A percentile compares a stretch with the other conserved stretches of the same genome.
Evolutionary conservation across 768 basidiomycete genomes (phyloP).

Genomic region (Tricholoma bakamatsutake): DNA sequence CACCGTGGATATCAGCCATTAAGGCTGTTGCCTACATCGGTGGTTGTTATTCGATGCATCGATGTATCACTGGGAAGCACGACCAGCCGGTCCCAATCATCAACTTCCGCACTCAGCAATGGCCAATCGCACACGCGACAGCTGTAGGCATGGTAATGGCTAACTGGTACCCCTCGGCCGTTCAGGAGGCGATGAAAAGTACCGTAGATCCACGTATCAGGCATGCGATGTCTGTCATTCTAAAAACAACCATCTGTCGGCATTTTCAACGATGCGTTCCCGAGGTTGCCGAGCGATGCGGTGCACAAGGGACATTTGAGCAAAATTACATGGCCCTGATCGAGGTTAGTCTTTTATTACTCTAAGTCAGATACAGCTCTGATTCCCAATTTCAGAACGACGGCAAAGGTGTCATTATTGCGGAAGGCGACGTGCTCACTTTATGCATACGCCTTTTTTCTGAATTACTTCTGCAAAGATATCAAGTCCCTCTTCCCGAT

Average conservation of each 20-base stretch:
- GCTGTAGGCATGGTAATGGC: conserved; percentile 48
- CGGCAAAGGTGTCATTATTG: conserved; percentile 54
- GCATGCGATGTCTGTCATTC: conserved; percentile 50
- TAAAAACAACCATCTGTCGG: conserved; percentile 49
- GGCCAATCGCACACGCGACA: conserved; percentile 48
- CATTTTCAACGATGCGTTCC: conserved; percentile 46
- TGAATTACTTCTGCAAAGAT: conserved; percentile 53
- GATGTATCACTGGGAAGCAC: conserved; percentile 41
- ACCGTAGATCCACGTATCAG: conserved; percentile 40
- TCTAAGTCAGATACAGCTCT: conserved; percentile 4
- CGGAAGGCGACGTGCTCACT: conserved; percentile 48
- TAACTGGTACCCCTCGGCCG: conserved; percentile 36
- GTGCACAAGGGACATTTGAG: conserved; percentile 62
- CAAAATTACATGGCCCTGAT: conserved; percentile 54
- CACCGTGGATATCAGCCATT: conserved; percentile 45
- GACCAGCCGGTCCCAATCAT: conserved; percentile 45
- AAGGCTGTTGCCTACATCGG: conserved; percentile 50
- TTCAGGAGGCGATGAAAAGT: conserved; percentile 32
- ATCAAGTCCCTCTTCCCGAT: conserved; percentile 44
- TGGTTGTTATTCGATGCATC: conserved; percentile 53
- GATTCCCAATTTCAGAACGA: conserved; percentile 29
- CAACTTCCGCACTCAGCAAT: conserved; percentile 60
- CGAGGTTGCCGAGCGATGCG: conserved; percentile 58
- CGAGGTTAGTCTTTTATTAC: conserved; percentile 31
- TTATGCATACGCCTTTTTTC: conserved; percentile 52